phyloP scores from a whole-genome alignment of 108 stramenopile genomes.

The Cylindrotheca closterium region DNA sequence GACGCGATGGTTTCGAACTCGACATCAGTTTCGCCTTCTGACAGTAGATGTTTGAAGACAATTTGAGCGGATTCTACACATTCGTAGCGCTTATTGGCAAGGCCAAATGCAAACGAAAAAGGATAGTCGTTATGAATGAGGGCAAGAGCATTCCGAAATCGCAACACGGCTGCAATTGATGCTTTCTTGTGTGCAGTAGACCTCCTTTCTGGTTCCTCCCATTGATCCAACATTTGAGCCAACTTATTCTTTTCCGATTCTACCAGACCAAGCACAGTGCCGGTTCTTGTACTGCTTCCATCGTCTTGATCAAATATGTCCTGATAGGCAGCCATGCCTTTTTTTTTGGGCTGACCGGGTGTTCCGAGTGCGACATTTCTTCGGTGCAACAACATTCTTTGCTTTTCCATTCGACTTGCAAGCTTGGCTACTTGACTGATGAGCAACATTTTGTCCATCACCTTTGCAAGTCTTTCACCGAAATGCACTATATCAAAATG shows the following conservation, averaged over 20 bases:
- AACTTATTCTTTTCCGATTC: slow-evolving; percentile 23
- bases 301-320: too few species aligned
- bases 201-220: slow-evolving; percentile 76
- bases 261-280: too few species aligned
- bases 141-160: slow-evolving; percentile 59
- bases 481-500: slow-evolving; percentile 56
- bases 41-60: slow-evolving; percentile 43
- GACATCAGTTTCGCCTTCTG: slow-evolving; percentile 8
- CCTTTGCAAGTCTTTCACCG: slow-evolving; percentile 47
- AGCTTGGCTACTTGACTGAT: slow-evolving; percentile 52
- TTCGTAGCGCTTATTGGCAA: slow-evolving; percentile 46
- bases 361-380: too few species aligned
- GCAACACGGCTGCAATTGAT: slow-evolving; percentile 37
- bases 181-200: too few species aligned
- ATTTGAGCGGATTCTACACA: slow-evolving; percentile 59
- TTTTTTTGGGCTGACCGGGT: too few species aligned
- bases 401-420: slow-evolving; percentile 6
- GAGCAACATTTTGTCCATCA: slow-evolving; percentile 66
- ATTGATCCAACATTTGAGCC: slow-evolving; percentile 44
- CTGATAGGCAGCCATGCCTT: too few species aligned
- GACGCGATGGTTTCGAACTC: slow-evolving; percentile 56
- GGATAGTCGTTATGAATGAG: slow-evolving; percentile 59
- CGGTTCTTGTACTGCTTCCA: too few species aligned
- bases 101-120: slow-evolving; percentile 60
- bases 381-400: background rate